phyloP scores from a whole-genome alignment of 345 rosid species.

The Eucalyptus sp. region DNA sequence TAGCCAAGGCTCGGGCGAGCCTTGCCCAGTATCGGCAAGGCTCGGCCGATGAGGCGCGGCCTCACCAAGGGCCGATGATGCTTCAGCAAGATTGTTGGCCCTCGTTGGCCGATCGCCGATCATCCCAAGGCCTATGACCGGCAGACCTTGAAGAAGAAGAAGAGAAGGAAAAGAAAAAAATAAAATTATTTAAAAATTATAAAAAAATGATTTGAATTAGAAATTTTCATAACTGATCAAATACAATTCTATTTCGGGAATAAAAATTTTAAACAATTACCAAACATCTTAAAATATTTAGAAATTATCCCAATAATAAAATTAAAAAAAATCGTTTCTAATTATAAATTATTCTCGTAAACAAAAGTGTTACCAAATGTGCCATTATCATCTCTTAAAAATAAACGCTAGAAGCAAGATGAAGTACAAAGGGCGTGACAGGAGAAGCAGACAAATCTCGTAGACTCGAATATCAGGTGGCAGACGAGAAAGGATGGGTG shows the following conservation, averaged over 20 bases:
- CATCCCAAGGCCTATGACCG: accelerated
- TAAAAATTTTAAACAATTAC: accelerated
- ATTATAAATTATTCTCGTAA: accelerated
- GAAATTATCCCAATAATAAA: accelerated
- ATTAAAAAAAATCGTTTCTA: accelerated
- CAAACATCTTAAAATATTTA: accelerated
- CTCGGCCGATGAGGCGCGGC: accelerated
- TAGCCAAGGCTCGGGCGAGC: too few species aligned
- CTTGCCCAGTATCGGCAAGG: accelerated
- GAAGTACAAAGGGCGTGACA: neutral
- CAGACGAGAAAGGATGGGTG: neutral
- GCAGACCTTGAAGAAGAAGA: too few species aligned
- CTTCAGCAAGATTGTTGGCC: accelerated
- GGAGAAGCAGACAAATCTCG: neutral
- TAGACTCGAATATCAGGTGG: neutral
- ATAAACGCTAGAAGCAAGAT: neutral
- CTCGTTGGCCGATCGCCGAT: accelerated
- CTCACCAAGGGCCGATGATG: accelerated
- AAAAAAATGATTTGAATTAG: accelerated
- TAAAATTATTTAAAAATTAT: too few species aligned
- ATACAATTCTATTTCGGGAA: accelerated
- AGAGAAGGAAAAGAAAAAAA: too few species aligned
- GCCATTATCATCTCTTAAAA: accelerated
- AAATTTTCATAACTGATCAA: accelerated
- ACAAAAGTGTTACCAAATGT: accelerated